Conservation (phyloP, 2,329 filamentous ascomycete genomes). For the Sporothrix variecibatus region DNA sequence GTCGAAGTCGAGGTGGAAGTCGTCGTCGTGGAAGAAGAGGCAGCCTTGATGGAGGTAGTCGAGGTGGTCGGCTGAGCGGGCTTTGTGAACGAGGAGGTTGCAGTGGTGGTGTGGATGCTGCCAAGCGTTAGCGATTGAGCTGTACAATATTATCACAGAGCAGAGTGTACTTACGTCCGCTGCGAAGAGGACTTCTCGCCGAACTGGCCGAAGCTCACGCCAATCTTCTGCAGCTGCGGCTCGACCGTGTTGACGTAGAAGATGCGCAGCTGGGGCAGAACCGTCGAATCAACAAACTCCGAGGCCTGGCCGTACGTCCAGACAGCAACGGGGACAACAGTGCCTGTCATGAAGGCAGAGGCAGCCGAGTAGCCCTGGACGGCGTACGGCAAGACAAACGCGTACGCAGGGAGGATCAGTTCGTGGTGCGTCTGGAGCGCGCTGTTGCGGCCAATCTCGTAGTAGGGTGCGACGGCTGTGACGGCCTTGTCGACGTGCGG, state of each 20-base stretch:
- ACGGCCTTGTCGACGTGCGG: conserved; percentile 70
- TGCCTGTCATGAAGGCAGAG: conserved; percentile 67
- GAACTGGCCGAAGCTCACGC: conserved; percentile 81
- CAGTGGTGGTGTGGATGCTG: neutral
- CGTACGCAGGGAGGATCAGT: conserved; percentile 74
- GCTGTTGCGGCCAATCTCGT: conserved; percentile 63
- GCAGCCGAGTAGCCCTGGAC: conserved; percentile 65
- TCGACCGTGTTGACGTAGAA: conserved; percentile 92
- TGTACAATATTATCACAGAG: neutral
- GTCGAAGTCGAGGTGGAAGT: conserved; percentile 37
- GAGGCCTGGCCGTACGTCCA: conserved; percentile 70
- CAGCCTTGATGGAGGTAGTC: conserved; percentile 32
- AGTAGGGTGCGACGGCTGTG: conserved; percentile 68
- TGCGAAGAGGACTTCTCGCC: conserved; percentile 47
- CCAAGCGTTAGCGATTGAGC: neutral
- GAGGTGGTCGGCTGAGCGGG: neutral
- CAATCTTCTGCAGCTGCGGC: conserved; percentile 90
- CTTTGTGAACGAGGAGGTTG: neutral
- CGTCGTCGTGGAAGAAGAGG: conserved; percentile 39
- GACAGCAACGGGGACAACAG: conserved; percentile 70
- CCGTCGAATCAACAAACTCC: conserved; percentile 69
- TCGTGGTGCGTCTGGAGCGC: conserved; percentile 69
- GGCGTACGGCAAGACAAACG: conserved; percentile 72
- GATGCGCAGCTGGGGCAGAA: conserved; percentile 79
- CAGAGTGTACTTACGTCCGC: conserved; percentile 20